Base-by-base conservation (phyloP, 2,329 filamentous ascomycete species). In the Celoporthe dispersa region DNA sequence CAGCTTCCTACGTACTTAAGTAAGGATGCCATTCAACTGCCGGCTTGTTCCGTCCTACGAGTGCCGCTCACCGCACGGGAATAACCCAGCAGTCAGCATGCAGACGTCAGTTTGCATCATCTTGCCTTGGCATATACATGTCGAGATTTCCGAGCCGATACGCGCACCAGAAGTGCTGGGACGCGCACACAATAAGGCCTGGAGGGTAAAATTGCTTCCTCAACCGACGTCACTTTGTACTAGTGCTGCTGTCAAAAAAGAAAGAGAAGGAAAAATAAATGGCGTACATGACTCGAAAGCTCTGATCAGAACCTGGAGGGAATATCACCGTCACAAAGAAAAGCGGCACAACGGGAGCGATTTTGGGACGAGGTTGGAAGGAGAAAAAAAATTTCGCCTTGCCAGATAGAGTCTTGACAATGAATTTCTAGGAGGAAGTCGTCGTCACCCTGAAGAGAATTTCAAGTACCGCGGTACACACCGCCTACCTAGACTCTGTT, bases 81-180 rank as follows among this genome's bases (percentile, higher is more conserved):
- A 66, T 59, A 66, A 57, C 37, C n/a, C n/a, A 59, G 62, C 33
- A 57, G 33, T 37, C 48, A 31, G 28, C 37, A 41, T 59, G 33
- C 35, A 57, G 51, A 66, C n/a, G 64, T 66, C 64, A 67, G 25
- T 51, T n/a, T 62, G 57, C 39, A 61, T 61, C 55, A 37, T 67
- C 25, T 7, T 25, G 53, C 35, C 65, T 67, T 67, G 65, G 65
- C 65, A 67, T 60, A 39, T n/a, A 51, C 41, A 48, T 67, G 48
- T 59, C 33, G 22, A 57, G 28, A 57, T 66, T 66, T 35, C 51
- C 35, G 64, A 33, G 37, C n/a, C 61, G 57, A 60, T 22, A 28
- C 53, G 4, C 25, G 25, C n/a, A n/a, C 53, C 53, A 57, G 16
- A n/a, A 57, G 11, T 6, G n/a, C n/a, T 11, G 51, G 51, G 25